A percentile compares a stretch with the other conserved stretches of the same genome.
Conservation (phyloP, 768 basidiomycete genomes). For the Lactarius psammicola region DNA sequence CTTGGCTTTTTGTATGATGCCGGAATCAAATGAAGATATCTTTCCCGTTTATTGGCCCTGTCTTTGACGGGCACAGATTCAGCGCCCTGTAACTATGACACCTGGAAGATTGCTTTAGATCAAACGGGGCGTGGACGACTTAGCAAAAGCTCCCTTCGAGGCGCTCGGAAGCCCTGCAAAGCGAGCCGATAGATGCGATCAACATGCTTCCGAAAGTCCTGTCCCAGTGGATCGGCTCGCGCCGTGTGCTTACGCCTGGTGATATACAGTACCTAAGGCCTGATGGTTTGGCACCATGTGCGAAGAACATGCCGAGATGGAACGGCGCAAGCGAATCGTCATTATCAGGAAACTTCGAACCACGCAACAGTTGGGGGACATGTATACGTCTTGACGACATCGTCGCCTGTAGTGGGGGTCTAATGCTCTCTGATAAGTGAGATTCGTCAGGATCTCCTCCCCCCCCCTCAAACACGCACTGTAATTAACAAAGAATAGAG, state of each 20-base stretch:
- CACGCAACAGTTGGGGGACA: neutral
- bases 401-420: constrained; percentile 12
- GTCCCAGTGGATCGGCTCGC: constrained; percentile 6
- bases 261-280: neutral
- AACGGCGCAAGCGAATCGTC: constrained; percentile 15
- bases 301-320: constrained; percentile 12
- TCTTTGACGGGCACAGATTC: neutral
- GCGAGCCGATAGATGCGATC: constrained; percentile 1
- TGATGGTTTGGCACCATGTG: constrained; percentile 5
- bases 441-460: neutral
- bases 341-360: constrained; percentile 17
- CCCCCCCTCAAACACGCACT: neutral
- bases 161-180: constrained; percentile 18
- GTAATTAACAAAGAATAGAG: constrained; percentile 7
- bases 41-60: constrained; percentile 8
- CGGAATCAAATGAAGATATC: constrained; percentile 2
- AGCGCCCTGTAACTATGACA: constrained; percentile 26
- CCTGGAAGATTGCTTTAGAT: constrained; percentile 13
- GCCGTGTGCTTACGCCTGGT: constrained; percentile 12
- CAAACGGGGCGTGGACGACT: constrained; percentile 15
- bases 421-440: constrained; percentile 2
- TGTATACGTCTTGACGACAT: constrained; percentile 15
- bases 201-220: constrained; percentile 8
- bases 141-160: constrained; percentile 20
- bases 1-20: neutral